phyloP scores from a whole-genome alignment of 179 eudicot species.

The Nepenthes alata region DNA sequence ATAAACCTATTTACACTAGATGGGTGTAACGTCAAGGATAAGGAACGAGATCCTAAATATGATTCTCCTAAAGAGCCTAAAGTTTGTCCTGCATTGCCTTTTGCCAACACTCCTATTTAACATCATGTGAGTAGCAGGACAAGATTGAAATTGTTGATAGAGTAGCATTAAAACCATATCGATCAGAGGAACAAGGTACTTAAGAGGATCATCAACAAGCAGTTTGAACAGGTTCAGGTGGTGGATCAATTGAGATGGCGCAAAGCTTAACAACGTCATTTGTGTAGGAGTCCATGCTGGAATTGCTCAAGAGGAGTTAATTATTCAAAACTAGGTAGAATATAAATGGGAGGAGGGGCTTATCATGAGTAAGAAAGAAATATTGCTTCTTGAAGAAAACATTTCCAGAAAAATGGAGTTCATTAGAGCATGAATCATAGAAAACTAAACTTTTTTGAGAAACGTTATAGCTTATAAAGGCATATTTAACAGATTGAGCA shows the following conservation, averaged over 20 bases:
- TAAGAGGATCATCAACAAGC: neutral
- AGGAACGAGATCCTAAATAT: neutral
- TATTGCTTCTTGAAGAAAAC: neutral
- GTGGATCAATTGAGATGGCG: neutral
- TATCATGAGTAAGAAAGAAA: neutral
- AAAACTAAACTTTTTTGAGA: neutral
- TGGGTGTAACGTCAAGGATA: neutral
- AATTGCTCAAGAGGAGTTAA: neutral
- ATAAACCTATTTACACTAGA: constrained; percentile 1
- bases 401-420: constrained; percentile 1
- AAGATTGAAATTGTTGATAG: neutral
- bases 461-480: neutral
- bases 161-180: neutral
- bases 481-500: constrained; percentile 3
- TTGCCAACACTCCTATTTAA: neutral
- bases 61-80: neutral
- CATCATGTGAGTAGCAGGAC: neutral
- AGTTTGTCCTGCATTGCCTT: neutral
- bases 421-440: constrained; percentile 3
- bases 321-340: neutral
- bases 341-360: neutral
- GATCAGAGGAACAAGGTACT: neutral
- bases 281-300: neutral
- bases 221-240: neutral
- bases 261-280: neutral